These are phyloP conservation scores for Silene latifolia DNA, from an alignment of 148 eudicot species.

Conservation along the genomic window DNA sequence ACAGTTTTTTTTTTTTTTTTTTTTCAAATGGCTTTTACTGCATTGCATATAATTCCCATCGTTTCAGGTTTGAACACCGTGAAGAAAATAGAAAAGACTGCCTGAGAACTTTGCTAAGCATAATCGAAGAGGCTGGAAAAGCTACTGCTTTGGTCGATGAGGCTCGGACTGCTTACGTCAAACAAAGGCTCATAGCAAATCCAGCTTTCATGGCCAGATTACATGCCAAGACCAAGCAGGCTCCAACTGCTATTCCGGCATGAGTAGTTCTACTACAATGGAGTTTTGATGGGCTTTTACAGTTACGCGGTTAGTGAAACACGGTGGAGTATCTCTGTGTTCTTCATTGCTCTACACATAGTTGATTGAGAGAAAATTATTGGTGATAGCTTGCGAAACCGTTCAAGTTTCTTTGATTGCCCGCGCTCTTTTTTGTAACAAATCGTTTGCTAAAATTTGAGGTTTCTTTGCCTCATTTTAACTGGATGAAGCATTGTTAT, in stretches of 20 bases:
- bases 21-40: too few species aligned
- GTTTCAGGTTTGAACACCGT: constrained; percentile 81
- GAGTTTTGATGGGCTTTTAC: constrained; percentile 10
- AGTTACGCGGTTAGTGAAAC: background rate
- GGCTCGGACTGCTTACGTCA: constrained; percentile 57
- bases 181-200: constrained; percentile 73
- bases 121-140: constrained; percentile 90
- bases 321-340: background rate
- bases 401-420: background rate
- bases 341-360: constrained; percentile 9
- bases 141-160: constrained; percentile 65
- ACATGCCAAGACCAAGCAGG: constrained; percentile 48
- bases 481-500: background rate
- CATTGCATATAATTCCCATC: background rate
- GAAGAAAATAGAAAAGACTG: constrained; percentile 99
- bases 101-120: constrained; percentile 61
- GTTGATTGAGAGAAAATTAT: background rate
- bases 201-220: constrained; percentile 80
- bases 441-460: too few species aligned
- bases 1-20: too few species aligned
- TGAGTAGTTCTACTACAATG: constrained; percentile 15
- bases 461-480: background rate
- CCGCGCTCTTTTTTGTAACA: background rate
- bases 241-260: constrained; percentile 33
- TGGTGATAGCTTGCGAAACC: background rate